These are phyloP conservation scores for Phialophora tarda DNA, from an alignment of 2,329 filamentous ascomycete species.

Conservation along the genomic window DNA sequence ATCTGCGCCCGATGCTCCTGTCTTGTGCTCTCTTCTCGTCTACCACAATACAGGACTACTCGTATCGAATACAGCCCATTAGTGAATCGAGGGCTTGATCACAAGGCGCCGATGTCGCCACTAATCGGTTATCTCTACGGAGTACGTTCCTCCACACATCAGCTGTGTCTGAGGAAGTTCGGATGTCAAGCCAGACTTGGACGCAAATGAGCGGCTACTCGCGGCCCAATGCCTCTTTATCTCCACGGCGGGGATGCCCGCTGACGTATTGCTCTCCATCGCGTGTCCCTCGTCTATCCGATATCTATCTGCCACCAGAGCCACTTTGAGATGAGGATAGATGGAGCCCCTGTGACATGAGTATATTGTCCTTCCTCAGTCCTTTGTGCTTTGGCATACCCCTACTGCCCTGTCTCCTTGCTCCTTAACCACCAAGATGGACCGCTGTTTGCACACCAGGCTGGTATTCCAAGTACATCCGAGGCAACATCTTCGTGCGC, in stretches of 20 bases:
- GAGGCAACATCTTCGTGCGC: slow-evolving; percentile 13
- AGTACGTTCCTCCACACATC: neutral
- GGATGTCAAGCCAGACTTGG: neutral
- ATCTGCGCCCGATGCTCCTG: neutral
- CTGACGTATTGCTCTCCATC: slow-evolving; percentile 14
- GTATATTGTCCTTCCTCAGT: slow-evolving; percentile 10
- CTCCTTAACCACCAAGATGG: slow-evolving; percentile 17
- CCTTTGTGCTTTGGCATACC: neutral
- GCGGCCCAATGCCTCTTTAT: slow-evolving; percentile 17
- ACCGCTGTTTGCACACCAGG: slow-evolving; percentile 12
- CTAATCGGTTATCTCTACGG: neutral
- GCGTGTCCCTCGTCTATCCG: neutral
- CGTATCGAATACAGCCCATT: neutral
- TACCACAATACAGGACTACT: neutral
- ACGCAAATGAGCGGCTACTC: slow-evolving; percentile 10
- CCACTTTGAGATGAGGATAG: slow-evolving; percentile 7
- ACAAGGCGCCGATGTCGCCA: neutral
- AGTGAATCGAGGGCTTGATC: neutral
- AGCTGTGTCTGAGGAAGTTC: neutral
- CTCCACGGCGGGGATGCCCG: slow-evolving; percentile 18
- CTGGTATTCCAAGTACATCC: slow-evolving; percentile 6
- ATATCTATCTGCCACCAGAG: neutral
- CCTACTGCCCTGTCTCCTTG: neutral
- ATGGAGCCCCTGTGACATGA: neutral
- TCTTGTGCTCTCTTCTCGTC: neutral